Evolutionary conservation across 106 monocot genomes (phyloP).

Genomic region (Xerophyta viscosa): DNA sequence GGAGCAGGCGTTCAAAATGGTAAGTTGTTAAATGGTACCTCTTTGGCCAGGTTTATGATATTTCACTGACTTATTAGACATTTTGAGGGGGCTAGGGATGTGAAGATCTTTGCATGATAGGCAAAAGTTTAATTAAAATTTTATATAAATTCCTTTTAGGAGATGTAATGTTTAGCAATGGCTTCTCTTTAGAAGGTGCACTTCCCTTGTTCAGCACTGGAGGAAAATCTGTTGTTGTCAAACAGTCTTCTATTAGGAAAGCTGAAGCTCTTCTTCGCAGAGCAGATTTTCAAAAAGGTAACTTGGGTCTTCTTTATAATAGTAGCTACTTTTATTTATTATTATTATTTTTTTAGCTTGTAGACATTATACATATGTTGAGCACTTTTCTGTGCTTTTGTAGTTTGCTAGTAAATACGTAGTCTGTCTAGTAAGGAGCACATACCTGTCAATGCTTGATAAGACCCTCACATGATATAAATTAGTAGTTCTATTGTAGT

Average conservation of each 20-base stretch:
- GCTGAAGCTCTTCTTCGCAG: slow-evolving; percentile 16
- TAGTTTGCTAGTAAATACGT: neutral
- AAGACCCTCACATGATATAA: too few species aligned
- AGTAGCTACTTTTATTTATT: neutral
- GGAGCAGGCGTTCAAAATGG: slow-evolving; percentile 11
- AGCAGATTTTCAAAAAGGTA: slow-evolving; percentile 14
- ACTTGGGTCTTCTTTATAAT: slow-evolving; percentile 1
- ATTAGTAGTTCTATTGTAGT: too few species aligned
- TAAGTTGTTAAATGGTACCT: slow-evolving; percentile 3
- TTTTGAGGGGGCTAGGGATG: neutral
- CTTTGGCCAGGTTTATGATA: neutral
- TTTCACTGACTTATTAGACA: neutral
- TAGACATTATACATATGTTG: neutral
- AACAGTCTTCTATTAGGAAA: slow-evolving; percentile 19
- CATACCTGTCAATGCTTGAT: neutral
- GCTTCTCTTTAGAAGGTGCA: neutral
- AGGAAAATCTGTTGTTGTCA: slow-evolving; percentile 25
- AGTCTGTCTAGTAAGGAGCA: too few species aligned
- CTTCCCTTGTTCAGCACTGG: slow-evolving; percentile 43
- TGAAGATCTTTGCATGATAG: neutral
- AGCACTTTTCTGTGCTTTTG: neutral
- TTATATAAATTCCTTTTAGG: neutral
- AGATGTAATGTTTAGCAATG: neutral
- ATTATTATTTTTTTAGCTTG: neutral
- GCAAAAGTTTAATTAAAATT: neutral